Conservation (phyloP, 371 early-diverging fungal species). For the Lichtheimia ramosa region DNA sequence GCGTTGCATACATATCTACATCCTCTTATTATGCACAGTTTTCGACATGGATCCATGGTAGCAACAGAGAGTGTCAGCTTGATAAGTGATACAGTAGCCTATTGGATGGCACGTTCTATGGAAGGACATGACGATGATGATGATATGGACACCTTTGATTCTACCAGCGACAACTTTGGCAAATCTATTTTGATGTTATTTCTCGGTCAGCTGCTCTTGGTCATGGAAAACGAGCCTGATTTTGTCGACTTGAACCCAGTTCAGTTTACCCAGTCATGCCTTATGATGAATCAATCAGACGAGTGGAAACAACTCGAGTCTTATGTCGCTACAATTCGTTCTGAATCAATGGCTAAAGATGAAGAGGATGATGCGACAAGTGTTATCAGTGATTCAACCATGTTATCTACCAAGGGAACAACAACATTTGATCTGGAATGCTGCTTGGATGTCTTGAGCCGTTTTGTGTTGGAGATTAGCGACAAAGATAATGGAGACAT, state of each 20-base stretch:
- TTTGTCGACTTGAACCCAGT: constrained; percentile 48
- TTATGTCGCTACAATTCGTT: background rate
- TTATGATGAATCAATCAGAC: constrained; percentile 5
- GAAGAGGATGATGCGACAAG: constrained; percentile 13
- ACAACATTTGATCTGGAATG: constrained; percentile 39
- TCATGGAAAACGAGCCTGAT: constrained; percentile 42
- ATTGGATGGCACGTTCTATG: constrained; percentile 28
- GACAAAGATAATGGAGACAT: constrained; percentile 19
- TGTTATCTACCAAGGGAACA: background rate
- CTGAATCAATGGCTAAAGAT: constrained; percentile 3
- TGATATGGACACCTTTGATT: constrained; percentile 7
- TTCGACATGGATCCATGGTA: constrained; percentile 38
- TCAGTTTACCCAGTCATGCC: constrained; percentile 16
- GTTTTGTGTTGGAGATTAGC: constrained; percentile 26
- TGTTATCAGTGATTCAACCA: constrained; percentile 11
- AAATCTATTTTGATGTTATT: constrained; percentile 16
- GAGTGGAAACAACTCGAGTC: constrained; percentile 18
- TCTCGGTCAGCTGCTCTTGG: constrained; percentile 28
- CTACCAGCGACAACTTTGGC: constrained; percentile 19
- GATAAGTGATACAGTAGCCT: constrained; percentile 28
- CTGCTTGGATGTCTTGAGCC: constrained; percentile 33
- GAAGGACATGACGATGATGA: constrained; percentile 5
- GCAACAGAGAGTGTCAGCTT: constrained; percentile 38
- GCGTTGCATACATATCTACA: constrained; percentile 22
- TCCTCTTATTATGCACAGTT: constrained; percentile 29